A percentile compares a stretch with the other conserved stretches of the same genome.
Conservation (phyloP, 495 filamentous ascomycete species). For the Pseudoneurospora amorphoporcata region DNA sequence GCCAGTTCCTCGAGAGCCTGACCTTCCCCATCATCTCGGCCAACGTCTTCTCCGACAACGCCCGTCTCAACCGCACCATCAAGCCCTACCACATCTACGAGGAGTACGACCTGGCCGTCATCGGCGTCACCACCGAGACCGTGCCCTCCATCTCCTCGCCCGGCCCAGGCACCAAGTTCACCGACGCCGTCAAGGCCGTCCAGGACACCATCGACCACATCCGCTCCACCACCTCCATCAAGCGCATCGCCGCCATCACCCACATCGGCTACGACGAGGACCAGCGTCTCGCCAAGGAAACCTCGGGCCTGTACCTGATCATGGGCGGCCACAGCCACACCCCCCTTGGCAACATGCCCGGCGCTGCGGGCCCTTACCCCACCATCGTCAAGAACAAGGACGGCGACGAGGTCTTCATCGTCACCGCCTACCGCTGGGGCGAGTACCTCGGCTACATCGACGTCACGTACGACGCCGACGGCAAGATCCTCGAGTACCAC, state of each 20-base stretch:
- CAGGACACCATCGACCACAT: constrained; percentile 45
- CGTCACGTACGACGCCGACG: constrained; percentile 40
- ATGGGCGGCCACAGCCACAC: constrained; percentile 52
- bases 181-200: constrained; percentile 35
- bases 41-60: constrained; percentile 42
- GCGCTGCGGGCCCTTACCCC: constrained; percentile 42
- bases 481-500: constrained; percentile 43
- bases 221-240: constrained; percentile 36
- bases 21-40: constrained; percentile 48
- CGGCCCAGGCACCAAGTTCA: constrained; percentile 40
- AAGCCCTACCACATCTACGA: constrained; percentile 48
- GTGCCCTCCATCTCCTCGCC: constrained; percentile 42
- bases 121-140: constrained; percentile 47
- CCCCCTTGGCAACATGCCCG: constrained; percentile 40
- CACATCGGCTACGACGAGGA: constrained; percentile 52
- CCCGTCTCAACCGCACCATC: constrained; percentile 40
- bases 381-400: constrained; percentile 45
- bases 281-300: constrained; percentile 39
- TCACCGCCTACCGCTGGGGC: constrained; percentile 49
- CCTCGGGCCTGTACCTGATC: constrained; percentile 44
- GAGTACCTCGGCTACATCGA: constrained; percentile 52
- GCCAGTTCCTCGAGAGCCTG: constrained; percentile 42
- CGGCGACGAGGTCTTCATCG: constrained; percentile 52
- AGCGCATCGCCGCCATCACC: constrained; percentile 45
- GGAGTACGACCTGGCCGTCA: constrained; percentile 42